Evolutionary conservation across 192 early-diverging fungal species (phyloP), one percentile per base, ranked within the genome.

Genomic region (Linnemannia zychae): DNA sequence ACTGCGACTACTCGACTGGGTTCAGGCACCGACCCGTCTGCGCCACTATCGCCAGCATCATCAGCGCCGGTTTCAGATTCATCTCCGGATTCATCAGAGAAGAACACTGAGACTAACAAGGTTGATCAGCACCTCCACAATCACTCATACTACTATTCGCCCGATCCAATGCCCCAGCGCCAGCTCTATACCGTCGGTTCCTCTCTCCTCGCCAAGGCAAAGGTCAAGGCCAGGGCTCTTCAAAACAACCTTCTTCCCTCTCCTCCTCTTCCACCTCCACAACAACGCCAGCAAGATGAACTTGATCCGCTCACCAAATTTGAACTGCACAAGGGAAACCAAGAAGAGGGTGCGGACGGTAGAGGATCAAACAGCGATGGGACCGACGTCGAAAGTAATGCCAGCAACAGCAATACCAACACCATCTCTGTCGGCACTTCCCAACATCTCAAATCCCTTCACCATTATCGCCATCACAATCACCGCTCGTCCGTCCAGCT

Each of bases 151-250:
- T 48, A 48, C 17, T 24, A 66, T 4, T 37, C 28, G n/a, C 67
- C 38, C 11, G 52, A 71, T 24, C 24, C 53, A 46, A 80, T 80
- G 78, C 48, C 48, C 31, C 78, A 71, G 24, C 77, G 77, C 17
- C 77, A 84, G 49, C 76, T 77, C 31, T 84, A 79, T 65, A 78
- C 82, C 67, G 72, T 84, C 24, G 20, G 77, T 24, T 37, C 40
- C 72, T 78, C 82, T 44, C 67, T 84, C 52, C 70, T 78, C 52
- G 77, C 72, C 40, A 84, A 79, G 65, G 77, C 72, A 22, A 84
- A 79, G 52, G 76, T 84, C 57, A 84, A 78, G 65, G 72, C 71
- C 22, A 72, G 68, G 31, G 77, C 71, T n/a, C 13, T 74, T 31
- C 66, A 75, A 22, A 36, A 78, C 31, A 74, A 44, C 28, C 66